Evolutionary conservation across 768 basidiomycete species (phyloP).

Genomic region (Tubosaeta sp.): DNA sequence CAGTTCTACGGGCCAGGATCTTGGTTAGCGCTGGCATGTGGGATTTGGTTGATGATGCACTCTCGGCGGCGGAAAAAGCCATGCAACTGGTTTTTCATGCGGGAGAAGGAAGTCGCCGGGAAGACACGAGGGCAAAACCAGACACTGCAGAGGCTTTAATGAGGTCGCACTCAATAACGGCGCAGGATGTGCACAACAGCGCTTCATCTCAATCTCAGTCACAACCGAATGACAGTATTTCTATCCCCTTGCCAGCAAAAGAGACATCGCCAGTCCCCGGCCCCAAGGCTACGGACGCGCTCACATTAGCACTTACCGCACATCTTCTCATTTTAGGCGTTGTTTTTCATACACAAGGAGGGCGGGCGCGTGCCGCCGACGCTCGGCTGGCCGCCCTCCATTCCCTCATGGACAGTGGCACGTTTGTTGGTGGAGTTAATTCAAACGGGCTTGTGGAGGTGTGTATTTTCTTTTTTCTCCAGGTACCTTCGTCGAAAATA

Average conservation of each 20-base stretch:
- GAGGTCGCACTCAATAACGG: constrained; percentile 29
- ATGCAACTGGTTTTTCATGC: constrained; percentile 38
- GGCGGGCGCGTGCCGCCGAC: constrained; percentile 45
- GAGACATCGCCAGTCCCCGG: neutral
- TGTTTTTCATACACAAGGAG: constrained; percentile 58
- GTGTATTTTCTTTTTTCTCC: constrained; percentile 14
- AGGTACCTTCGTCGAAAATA: neutral
- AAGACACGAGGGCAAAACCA: constrained; percentile 9
- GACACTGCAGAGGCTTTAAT: constrained; percentile 11
- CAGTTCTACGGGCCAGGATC: constrained; percentile 54
- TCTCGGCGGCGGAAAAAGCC: constrained; percentile 46
- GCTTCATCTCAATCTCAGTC: constrained; percentile 22
- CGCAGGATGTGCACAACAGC: constrained; percentile 24
- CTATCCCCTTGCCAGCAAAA: constrained; percentile 2
- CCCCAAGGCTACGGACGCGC: constrained; percentile 25
- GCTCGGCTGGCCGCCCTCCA: constrained; percentile 56
- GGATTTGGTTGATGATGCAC: constrained; percentile 45
- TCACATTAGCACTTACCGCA: constrained; percentile 42
- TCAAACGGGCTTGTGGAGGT: constrained; percentile 40
- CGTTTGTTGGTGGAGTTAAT: constrained; percentile 34
- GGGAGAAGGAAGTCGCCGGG: constrained; percentile 6
- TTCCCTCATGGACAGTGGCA: constrained; percentile 60
- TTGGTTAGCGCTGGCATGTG: constrained; percentile 54
- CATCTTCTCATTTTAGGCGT: constrained; percentile 63
- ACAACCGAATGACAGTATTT: constrained; percentile 7